These are phyloP conservation scores for Fonsecaea nubica DNA, from an alignment of 2,329 filamentous ascomycete genomes.

Conservation along the genomic window DNA sequence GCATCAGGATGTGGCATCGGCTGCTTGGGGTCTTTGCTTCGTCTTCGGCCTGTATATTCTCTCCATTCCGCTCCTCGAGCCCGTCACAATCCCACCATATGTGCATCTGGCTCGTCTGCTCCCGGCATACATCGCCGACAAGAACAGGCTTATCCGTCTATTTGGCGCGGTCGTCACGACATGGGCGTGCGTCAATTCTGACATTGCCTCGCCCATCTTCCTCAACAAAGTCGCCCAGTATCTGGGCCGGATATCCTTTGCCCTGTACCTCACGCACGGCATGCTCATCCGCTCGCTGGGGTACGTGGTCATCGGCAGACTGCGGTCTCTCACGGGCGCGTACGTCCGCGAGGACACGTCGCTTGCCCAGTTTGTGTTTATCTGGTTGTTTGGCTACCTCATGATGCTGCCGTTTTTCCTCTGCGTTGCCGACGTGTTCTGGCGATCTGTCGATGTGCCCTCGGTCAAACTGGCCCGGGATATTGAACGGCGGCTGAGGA, in stretches of 20 bases:
- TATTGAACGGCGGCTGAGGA: constrained; percentile 47
- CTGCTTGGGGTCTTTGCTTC: constrained; percentile 16
- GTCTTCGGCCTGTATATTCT: constrained; percentile 26
- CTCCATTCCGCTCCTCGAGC: constrained; percentile 20
- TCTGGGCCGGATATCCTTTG: constrained; percentile 44
- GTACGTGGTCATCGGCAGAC: constrained; percentile 18
- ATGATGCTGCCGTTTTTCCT: constrained; percentile 53
- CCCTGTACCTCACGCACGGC: constrained; percentile 44
- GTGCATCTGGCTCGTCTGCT: constrained; percentile 5
- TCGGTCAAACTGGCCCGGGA: constrained; percentile 59
- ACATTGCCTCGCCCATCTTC: constrained; percentile 20
- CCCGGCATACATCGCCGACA: constrained; percentile 22
- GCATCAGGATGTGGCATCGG: neutral
- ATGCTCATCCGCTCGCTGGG: constrained; percentile 25
- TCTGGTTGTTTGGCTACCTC: constrained; percentile 47
- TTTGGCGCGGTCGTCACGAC: constrained; percentile 27
- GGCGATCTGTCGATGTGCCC: constrained; percentile 61
- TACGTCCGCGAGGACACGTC: constrained; percentile 11
- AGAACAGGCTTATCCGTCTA: constrained; percentile 19
- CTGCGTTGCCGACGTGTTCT: constrained; percentile 66
- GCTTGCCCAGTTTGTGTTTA: constrained; percentile 10
- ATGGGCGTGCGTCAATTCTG: constrained; percentile 24
- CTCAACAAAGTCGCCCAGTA: constrained; percentile 39
- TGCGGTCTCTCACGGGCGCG: neutral
- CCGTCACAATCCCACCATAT: constrained; percentile 9